Percentiles rank a stretch among this genome's conserved stretches.
Conservation (phyloP, 1,284 basidiomycete genomes). For the Sporisorium iseilematis-ciliati region DNA sequence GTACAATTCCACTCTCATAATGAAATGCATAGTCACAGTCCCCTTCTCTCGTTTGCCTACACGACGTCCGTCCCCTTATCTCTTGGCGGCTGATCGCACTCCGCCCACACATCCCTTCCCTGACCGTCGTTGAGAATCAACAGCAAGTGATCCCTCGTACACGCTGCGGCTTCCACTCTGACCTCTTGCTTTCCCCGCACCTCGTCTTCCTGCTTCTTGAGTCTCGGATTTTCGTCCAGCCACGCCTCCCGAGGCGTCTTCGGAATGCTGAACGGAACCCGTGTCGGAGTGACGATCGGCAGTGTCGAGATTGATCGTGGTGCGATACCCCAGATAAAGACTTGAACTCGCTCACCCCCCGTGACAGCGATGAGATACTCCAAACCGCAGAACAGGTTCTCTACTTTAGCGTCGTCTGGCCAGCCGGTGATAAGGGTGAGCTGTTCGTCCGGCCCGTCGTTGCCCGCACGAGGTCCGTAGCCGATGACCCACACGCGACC, state of each 20-base stretch:
- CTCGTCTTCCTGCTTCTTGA: constrained; percentile 5
- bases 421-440: background rate
- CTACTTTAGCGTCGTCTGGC: background rate
- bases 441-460: background rate
- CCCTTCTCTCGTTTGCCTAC: background rate
- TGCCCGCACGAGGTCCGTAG: constrained; percentile 10
- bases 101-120: constrained; percentile 24
- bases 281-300: constrained; percentile 5
- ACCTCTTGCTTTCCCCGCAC: background rate
- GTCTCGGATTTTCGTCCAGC: constrained; percentile 18
- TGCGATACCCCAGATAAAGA: constrained; percentile 36
- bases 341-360: background rate
- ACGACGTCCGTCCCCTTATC: constrained; percentile 22
- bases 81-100: constrained; percentile 20
- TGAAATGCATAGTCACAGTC: too few species aligned
- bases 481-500: constrained; percentile 34
- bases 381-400: constrained; percentile 17
- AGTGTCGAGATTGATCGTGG: constrained; percentile 9
- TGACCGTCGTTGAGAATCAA: constrained; percentile 24
- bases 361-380: constrained; percentile 42
- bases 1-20: too few species aligned
- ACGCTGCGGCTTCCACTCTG: constrained; percentile 13
- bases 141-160: constrained; percentile 32
- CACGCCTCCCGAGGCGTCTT: constrained; percentile 21
- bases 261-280: constrained; percentile 10